Evolutionary conservation across 2,329 filamentous ascomycete species (phyloP).

Genomic region (Ramularia endophylla): DNA sequence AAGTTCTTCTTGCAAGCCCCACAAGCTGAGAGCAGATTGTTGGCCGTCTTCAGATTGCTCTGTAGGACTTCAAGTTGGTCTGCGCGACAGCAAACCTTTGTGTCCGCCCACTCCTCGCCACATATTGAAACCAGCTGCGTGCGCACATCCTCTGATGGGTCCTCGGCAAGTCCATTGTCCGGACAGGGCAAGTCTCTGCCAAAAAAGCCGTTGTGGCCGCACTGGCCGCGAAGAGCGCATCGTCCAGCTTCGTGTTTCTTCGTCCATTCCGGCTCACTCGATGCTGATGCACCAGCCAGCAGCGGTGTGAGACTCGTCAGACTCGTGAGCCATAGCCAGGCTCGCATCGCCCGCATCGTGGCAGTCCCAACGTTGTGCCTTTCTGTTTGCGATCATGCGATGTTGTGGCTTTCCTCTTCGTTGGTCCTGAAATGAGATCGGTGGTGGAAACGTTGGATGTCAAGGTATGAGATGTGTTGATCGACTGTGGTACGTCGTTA

Average conservation of each 20-base stretch:
- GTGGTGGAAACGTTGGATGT: too few relatives aligned
- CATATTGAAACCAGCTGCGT: conserved; percentile 76
- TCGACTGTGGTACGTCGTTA: too few relatives aligned
- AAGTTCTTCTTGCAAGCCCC: conserved; percentile 98
- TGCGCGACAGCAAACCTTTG: conserved; percentile 75
- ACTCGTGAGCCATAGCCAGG: conserved; percentile 1
- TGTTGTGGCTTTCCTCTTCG: too few relatives aligned
- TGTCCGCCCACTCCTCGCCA: conserved; percentile 76
- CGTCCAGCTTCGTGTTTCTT: conserved; percentile 69
- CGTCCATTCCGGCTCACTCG: conserved; percentile 18
- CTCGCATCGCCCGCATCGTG: background rate
- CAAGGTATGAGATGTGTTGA: too few relatives aligned
- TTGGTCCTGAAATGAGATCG: too few relatives aligned
- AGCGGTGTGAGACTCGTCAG: background rate
- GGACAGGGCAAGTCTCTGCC: conserved; percentile 85
- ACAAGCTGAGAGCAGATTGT: conserved; percentile 84
- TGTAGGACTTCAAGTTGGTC: conserved; percentile 79
- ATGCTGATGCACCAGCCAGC: conserved; percentile 1
- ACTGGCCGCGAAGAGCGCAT: conserved; percentile 86
- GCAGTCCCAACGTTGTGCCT: background rate
- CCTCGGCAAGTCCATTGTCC: conserved; percentile 76
- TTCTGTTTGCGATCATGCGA: background rate
- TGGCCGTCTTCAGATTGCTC: conserved; percentile 78
- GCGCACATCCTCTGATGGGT: conserved; percentile 65
- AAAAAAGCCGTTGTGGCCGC: conserved; percentile 86